Percentiles rank a stretch among this genome's conserved stretches.
Evolutionary conservation across 306 rosid genomes (phyloP).

Genomic region (Prunus armeniaca): DNA sequence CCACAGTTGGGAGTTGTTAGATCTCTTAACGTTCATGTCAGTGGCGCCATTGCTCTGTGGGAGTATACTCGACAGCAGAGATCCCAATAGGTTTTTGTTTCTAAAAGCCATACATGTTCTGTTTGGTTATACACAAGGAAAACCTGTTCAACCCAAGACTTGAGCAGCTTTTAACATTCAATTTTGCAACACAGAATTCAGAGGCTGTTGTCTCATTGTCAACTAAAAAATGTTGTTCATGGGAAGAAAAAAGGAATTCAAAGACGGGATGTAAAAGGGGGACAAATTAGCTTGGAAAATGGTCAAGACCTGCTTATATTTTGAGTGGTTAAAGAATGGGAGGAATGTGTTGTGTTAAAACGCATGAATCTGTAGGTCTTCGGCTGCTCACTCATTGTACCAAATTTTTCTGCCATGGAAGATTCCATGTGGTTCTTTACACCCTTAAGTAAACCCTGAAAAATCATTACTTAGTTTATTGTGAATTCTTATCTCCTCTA

Average conservation of each 20-base stretch:
- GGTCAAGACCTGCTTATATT: neutral
- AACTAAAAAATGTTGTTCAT: neutral
- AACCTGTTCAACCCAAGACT: neutral
- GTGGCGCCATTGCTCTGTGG: slow-evolving; percentile 97
- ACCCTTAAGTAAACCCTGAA: no score
- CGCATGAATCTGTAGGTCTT: no score
- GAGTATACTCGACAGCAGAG: slow-evolving; percentile 93
- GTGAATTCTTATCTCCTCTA: no score
- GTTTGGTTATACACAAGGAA: neutral
- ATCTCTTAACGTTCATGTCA: slow-evolving; percentile 96
- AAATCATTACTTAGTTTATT: no score
- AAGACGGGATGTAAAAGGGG: no score
- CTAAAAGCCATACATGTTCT: neutral
- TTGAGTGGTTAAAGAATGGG: neutral
- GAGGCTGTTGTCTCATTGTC: neutral
- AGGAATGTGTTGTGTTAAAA: neutral
- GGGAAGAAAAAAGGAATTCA: no score
- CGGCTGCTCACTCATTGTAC: no score
- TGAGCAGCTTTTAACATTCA: neutral
- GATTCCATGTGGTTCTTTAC: no score
- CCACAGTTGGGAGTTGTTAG: slow-evolving; percentile 94
- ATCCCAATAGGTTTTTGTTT: slow-evolving; percentile 34
- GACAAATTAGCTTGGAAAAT: neutral
- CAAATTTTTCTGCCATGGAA: no score
- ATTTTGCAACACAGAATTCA: neutral